Conservation (phyloP, 2,329 filamentous ascomycete genomes). For the Microdochium trichocladiopsis region DNA sequence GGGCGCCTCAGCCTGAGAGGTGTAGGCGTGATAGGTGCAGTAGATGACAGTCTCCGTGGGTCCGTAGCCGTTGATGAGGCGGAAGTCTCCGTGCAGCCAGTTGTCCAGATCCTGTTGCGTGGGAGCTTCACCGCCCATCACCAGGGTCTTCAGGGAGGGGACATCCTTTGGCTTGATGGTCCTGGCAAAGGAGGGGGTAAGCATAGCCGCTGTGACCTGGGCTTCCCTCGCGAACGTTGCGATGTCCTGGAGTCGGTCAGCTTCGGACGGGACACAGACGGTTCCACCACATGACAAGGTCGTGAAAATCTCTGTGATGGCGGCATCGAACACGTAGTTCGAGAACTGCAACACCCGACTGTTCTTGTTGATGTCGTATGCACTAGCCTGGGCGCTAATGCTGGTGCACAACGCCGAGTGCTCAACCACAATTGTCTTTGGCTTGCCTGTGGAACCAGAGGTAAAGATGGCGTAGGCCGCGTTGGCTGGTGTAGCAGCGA, state of each 20-base stretch:
- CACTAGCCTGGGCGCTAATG: too few relatives aligned
- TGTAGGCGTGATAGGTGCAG: not conserved
- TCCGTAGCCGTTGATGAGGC: not conserved
- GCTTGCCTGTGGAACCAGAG: constrained; percentile 40
- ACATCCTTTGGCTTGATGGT: constrained; percentile 14
- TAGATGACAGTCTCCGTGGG: not conserved
- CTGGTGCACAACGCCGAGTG: constrained; percentile 10
- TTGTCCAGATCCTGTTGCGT: not conserved
- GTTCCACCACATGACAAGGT: constrained; percentile 16
- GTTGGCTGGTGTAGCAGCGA: too few relatives aligned
- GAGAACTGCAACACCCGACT: constrained; percentile 11
- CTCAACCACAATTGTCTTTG: constrained; percentile 35
- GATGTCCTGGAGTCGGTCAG: constrained; percentile 21
- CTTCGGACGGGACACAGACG: constrained; percentile 26
- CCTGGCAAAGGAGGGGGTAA: too few relatives aligned
- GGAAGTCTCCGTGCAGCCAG: not conserved
- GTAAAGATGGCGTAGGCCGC: constrained; percentile 35
- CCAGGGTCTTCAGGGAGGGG: not conserved
- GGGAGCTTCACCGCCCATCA: not conserved
- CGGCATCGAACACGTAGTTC: constrained; percentile 28
- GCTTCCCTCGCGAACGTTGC: too few relatives aligned
- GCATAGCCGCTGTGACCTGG: too few relatives aligned
- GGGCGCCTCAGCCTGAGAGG: too few relatives aligned
- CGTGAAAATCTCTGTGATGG: constrained; percentile 25
- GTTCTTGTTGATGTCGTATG: constrained; percentile 6